A percentile compares a stretch with the other conserved stretches of the same genome.
These are phyloP conservation scores for Globisporangium uncinulatum DNA, from an alignment of 352 stramenopile species.

Conservation along the genomic window DNA sequence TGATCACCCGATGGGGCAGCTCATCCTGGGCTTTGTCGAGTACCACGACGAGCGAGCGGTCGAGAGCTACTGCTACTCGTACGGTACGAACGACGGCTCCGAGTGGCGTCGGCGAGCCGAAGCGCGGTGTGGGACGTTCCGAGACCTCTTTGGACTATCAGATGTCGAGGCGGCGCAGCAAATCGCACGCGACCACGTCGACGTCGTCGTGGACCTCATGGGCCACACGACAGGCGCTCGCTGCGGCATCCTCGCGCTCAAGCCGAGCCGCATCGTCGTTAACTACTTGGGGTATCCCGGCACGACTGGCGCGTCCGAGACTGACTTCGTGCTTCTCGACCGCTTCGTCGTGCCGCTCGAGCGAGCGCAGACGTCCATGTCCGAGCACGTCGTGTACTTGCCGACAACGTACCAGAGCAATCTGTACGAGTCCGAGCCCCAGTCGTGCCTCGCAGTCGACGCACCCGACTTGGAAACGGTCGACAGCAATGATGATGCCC, in stretches of 20 bases:
- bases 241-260: slow-evolving; percentile 50
- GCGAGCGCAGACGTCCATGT: slow-evolving; percentile 37
- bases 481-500: not conserved
- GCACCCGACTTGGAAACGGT: not conserved
- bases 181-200: slow-evolving; percentile 53
- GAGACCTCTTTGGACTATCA: slow-evolving; percentile 42
- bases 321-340: slow-evolving; percentile 81
- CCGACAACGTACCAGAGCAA: slow-evolving; percentile 91
- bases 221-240: slow-evolving; percentile 83
- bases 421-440: slow-evolving; percentile 39
- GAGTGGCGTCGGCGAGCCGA: slow-evolving; percentile 54
- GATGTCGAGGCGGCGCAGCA: slow-evolving; percentile 48
- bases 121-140: slow-evolving; percentile 44
- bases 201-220: slow-evolving; percentile 92
- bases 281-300: slow-evolving; percentile 92
- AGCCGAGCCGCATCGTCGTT: slow-evolving; percentile 57
- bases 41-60: slow-evolving; percentile 49
- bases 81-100: slow-evolving; percentile 73
- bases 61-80: slow-evolving; percentile 70
- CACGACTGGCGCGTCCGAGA: slow-evolving; percentile 70
- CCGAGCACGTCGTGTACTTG: slow-evolving; percentile 86
- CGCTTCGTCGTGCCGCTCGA: slow-evolving; percentile 54
- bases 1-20: slow-evolving; percentile 91
- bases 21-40: slow-evolving; percentile 83
- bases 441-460: slow-evolving; percentile 3